Conservation (phyloP, 1,284 basidiomycete species). For the Hemileia vastatrix region DNA sequence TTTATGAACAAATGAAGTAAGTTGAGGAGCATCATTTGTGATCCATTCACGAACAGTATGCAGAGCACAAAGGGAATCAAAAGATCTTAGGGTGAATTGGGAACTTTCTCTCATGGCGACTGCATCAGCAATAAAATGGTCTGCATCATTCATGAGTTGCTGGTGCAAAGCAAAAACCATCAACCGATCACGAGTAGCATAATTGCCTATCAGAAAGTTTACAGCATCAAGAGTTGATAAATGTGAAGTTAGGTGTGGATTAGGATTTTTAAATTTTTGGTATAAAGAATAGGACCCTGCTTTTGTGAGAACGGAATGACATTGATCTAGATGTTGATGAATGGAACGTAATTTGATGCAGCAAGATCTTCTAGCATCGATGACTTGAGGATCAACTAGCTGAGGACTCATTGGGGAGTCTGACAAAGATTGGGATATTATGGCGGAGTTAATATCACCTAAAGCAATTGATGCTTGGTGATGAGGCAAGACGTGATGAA, state of each 20-base stretch:
- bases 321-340: constrained; percentile 16
- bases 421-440: no score
- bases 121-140: constrained; percentile 58
- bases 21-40: constrained; percentile 30
- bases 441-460: no score
- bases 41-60: constrained; percentile 54
- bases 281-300: constrained; percentile 35
- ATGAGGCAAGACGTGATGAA: no score
- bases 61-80: constrained; percentile 54
- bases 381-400: no score
- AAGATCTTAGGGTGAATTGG: constrained; percentile 61
- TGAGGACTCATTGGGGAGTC: no score
- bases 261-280: constrained; percentile 10
- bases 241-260: constrained; percentile 33
- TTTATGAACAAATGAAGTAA: constrained; percentile 24
- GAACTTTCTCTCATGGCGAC: constrained; percentile 54
- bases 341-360: constrained; percentile 30
- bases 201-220: constrained; percentile 20
- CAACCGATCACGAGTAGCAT: constrained; percentile 36
- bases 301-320: constrained; percentile 30
- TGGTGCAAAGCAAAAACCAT: constrained; percentile 60
- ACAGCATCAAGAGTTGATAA: constrained; percentile 23
- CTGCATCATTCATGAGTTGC: constrained; percentile 58
- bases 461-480: no score
- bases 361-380: constrained; percentile 13